phyloP scores from a whole-genome alignment of 1,139 yeast species.

The Suhomyces taliae region DNA sequence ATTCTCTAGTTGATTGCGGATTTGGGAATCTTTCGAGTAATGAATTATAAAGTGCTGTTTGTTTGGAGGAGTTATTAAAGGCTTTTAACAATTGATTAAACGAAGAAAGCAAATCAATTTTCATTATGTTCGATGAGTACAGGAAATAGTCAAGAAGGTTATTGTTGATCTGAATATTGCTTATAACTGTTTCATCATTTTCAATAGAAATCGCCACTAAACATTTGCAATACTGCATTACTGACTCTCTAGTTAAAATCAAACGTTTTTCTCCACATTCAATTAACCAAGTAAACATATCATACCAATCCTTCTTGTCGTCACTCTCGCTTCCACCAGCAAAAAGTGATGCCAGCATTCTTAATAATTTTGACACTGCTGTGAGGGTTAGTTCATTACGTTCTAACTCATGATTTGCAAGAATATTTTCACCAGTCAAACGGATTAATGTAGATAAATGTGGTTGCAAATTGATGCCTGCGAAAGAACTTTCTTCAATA shows the following conservation, averaged over 20 bases:
- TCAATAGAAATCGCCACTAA: slow-evolving; percentile 13
- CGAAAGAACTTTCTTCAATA: neutral
- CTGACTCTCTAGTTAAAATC: slow-evolving; percentile 24
- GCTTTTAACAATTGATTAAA: slow-evolving; percentile 8
- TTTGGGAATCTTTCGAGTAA: slow-evolving; percentile 30
- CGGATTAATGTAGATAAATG: slow-evolving; percentile 20
- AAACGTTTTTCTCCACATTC: slow-evolving; percentile 30
- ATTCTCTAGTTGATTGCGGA: slow-evolving; percentile 41
- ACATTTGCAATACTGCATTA: slow-evolving; percentile 21
- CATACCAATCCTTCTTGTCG: slow-evolving; percentile 31
- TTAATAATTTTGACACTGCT: slow-evolving; percentile 27
- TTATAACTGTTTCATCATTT: slow-evolving; percentile 13
- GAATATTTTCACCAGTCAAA: slow-evolving; percentile 31
- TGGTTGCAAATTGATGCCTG: neutral
- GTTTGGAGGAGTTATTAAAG: slow-evolving; percentile 12
- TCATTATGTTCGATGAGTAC: slow-evolving; percentile 21
- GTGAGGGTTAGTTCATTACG: slow-evolving; percentile 35
- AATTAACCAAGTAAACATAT: slow-evolving; percentile 35
- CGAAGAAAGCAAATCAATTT: slow-evolving; percentile 12
- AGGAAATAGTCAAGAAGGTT: slow-evolving; percentile 16
- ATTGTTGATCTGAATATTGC: slow-evolving; percentile 12
- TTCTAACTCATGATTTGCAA: slow-evolving; percentile 30
- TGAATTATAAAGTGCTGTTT: slow-evolving; percentile 30
- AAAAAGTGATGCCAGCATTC: slow-evolving; percentile 15
- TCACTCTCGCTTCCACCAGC: slow-evolving; percentile 14